Evolutionary conservation across 257 asterid genomes (phyloP), one percentile per base, ranked within the genome.

Genomic region (Eucommia ulmoides): DNA sequence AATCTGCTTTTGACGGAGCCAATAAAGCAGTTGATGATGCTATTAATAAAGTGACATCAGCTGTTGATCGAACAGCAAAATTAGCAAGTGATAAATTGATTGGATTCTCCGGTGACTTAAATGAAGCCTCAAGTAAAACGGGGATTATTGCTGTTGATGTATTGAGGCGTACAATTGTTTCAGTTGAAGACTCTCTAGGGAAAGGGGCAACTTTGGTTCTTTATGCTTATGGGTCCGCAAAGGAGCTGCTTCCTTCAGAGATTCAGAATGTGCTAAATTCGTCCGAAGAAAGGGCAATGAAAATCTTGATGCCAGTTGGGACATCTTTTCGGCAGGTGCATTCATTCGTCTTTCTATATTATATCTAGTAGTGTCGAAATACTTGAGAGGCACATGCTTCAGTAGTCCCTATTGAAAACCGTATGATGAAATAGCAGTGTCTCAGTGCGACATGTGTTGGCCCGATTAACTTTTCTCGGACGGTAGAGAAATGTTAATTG

Each of bases 181-280:
- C 71, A 24, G 61, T 78, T 8, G 97, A 84, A 78, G 78, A 77
- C 70, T 68, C 74, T 64, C 52, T 84, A 15, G 49, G 57, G 45
- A 52, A 22, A 50, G 95, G 92, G 45, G 74, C 63, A 23, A 71
- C 70, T 25, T 69, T 51, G 56, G 66, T 73, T 59, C 93, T 72
- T 56, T 81, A 73, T 73, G 77, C 68, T 60, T 88, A 84, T 56
- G 67, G 68, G 55, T 72, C 81, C 18, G 74, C 65, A 26, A 88
- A 84, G 76, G 82, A 66, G 20, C 49, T 77, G 62, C 86, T 88
- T 52, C 97, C 97, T 51, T 58, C 58, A 29, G 89, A 79, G 33
- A 47, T 79, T 49, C 86, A 52, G 69, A 75, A 75, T 50, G 72
- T 63, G 19, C 67, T 88, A 33, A 65, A 57, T 58, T 68, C 56